Evolutionary conservation across 495 filamentous ascomycete species (phyloP), one percentile per base, ranked within the genome.

Genomic region (Hypoxylon fragiforme): DNA sequence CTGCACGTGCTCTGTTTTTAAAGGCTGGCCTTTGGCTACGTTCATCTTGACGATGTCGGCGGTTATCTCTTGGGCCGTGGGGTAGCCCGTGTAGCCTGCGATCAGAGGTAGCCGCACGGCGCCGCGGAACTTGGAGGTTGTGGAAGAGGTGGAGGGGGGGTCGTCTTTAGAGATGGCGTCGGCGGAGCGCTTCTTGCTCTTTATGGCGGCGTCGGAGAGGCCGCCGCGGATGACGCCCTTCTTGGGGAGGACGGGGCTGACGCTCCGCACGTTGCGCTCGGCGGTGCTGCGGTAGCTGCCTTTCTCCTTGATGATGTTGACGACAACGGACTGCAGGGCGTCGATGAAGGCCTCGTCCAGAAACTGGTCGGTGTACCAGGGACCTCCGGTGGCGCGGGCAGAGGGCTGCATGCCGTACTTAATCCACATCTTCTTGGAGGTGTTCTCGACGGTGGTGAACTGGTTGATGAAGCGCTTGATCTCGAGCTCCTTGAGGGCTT

Each of bases 301-400:
- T 52, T 78, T 74, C 19, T 70, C 75, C 60, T 83, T 82, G 50
- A 97, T 85, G 43, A 83, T 87, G 49, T 82, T 80, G 55, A 88
- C 84, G 13, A 96, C 67, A 8, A 86, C 81, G 2, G 78, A 75
- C 22, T 85, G 76, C 11, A 95, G 75, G 24, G 74, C 78, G 16
- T 85, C 81, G 63, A 97, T 91, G 66, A 98, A 91, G 38, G 87
- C 85, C 30, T 86, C 82, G 66, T 98, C 94, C 2, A 97, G 79
- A 31, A 88, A 87, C 6, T 87, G 88, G 42, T 96, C 88, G 15
- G 87, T 91, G 62, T 91, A 97, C 89, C 92, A 98, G 13, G 89
- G 85, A 3, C 95, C 94, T 32, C 94, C 95, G 0, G 91, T 95
- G 14, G 92, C 85, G 38, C 94, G 87, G 28, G 96, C 91, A 30